Evolutionary conservation across 495 filamentous ascomycete species (phyloP).

Genomic region (Aspergillus heteromorphus): DNA sequence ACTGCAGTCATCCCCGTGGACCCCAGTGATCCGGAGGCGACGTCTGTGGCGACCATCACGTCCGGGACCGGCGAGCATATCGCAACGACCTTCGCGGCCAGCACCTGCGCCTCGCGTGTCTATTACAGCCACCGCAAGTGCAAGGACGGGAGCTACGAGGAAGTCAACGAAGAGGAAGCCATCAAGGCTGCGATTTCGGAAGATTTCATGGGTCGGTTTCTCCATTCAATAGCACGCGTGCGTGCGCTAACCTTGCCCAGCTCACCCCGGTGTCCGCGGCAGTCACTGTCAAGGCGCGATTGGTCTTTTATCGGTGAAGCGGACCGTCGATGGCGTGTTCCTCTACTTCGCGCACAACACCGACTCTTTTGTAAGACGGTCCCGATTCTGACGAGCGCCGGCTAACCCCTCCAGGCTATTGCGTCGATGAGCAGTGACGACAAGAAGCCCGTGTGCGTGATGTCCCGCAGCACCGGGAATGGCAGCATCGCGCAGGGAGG

Average conservation of each 20-base stretch:
- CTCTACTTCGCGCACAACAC: conserved; percentile 91
- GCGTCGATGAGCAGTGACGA: conserved; percentile 81
- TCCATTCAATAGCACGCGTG: background rate
- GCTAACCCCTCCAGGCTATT: conserved; percentile 49
- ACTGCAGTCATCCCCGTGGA: conserved; percentile 76
- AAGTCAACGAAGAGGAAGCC: conserved; percentile 64
- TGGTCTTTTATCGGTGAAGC: conserved; percentile 80
- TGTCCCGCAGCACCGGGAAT: conserved; percentile 61
- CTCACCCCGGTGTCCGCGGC: conserved; percentile 66
- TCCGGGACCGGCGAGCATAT: conserved; percentile 98
- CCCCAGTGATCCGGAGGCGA: conserved; percentile 52
- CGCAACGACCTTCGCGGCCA: conserved; percentile 81
- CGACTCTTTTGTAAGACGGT: conserved; percentile 65
- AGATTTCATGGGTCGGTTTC: conserved; percentile 67
- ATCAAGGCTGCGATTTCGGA: conserved; percentile 64
- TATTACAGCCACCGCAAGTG: conserved; percentile 59
- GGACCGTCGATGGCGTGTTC: conserved; percentile 60
- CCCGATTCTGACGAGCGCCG: conserved; percentile 8
- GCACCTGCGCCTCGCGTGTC: conserved; percentile 69
- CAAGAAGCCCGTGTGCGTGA: conserved; percentile 63
- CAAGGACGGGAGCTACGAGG: conserved; percentile 53
- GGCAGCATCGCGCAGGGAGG: conserved; percentile 40
- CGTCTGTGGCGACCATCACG: conserved; percentile 70
- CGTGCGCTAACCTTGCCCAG: conserved; percentile 21
- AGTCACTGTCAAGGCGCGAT: conserved; percentile 72